Conservation (phyloP, 1,284 basidiomycete species). For the Puccinia horiana region DNA sequence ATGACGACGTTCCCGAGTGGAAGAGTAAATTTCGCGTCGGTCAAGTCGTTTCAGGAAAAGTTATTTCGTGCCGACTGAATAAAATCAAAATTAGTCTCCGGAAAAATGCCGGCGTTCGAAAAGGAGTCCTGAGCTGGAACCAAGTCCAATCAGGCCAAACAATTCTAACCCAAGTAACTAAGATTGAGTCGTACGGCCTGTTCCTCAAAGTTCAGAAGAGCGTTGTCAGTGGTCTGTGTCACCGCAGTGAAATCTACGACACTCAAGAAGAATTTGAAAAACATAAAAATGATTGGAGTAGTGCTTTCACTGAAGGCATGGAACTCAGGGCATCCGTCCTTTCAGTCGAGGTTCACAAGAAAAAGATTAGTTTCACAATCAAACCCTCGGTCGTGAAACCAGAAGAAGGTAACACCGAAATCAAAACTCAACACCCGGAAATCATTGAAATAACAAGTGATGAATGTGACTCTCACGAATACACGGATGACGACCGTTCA, state of each 20-base stretch:
- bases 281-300: conserved; percentile 66
- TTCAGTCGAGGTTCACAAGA: conserved; percentile 71
- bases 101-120: conserved; percentile 16
- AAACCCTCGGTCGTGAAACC: conserved; percentile 65
- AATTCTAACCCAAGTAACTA: conserved; percentile 58
- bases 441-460: conserved; percentile 9
- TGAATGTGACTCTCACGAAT: conserved; percentile 11
- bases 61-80: not conserved
- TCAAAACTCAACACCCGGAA: not conserved
- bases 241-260: conserved; percentile 76
- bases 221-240: conserved; percentile 84
- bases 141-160: conserved; percentile 58
- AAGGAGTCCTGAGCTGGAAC: conserved; percentile 64
- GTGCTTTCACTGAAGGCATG: conserved; percentile 82
- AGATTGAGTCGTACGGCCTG: conserved; percentile 80
- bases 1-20: conserved; percentile 37
- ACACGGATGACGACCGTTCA: not conserved
- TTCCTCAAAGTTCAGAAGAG: conserved; percentile 85
- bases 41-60: conserved; percentile 41
- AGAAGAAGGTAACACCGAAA: conserved; percentile 14
- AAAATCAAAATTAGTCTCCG: conserved; percentile 16
- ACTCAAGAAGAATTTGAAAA: conserved; percentile 67
- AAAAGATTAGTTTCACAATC: conserved; percentile 79
- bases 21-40: conserved; percentile 25
- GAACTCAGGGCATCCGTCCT: conserved; percentile 77